These are phyloP conservation scores for Malus hybrid DNA, from an alignment of 331 rosid genomes.

Conservation along the genomic window DNA sequence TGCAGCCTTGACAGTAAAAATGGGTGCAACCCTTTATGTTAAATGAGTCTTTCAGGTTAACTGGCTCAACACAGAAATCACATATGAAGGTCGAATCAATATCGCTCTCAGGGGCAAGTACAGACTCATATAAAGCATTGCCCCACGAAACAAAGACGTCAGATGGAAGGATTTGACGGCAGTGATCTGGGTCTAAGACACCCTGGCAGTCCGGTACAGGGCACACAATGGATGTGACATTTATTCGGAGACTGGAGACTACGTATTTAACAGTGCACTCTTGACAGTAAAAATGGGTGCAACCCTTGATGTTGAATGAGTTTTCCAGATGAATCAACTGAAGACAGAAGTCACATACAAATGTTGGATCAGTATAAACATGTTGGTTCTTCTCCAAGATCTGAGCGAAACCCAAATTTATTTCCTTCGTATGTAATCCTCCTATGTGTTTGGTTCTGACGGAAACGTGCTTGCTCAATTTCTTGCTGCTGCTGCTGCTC, in stretches of 20 bases:
- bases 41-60: neutral
- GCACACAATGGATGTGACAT: neutral
- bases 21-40: neutral
- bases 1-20: neutral
- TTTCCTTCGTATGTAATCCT: neutral
- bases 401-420: too few species aligned
- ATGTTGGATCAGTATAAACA: neutral
- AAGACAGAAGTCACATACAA: neutral
- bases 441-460: neutral
- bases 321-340: neutral
- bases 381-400: neutral
- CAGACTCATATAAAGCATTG: neutral
- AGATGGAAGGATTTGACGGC: neutral
- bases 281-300: neutral
- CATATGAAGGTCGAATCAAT: neutral
- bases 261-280: neutral
- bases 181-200: neutral
- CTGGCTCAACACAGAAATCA: neutral
- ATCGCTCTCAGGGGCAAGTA: too few species aligned
- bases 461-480: too few species aligned
- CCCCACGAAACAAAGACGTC: neutral
- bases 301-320: neutral
- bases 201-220: neutral
- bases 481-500: too few species aligned
- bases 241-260: neutral